Evolutionary conservation across 441 rosid species (phyloP).

Genomic region (Euphorbia celastroides): DNA sequence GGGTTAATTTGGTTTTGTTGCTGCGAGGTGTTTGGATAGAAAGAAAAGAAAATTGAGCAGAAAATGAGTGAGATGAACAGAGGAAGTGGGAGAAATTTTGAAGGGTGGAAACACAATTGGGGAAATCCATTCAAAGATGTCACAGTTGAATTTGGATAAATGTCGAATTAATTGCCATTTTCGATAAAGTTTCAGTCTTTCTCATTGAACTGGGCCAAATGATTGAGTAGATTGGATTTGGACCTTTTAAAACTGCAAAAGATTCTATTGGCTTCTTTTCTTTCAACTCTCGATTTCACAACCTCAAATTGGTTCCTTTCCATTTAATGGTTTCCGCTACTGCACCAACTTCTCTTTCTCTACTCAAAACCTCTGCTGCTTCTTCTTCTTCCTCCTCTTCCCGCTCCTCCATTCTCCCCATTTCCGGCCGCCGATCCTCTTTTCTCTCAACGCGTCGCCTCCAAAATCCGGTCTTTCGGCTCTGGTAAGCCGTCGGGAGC

Average conservation of each 20-base stretch:
- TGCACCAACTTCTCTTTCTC: constrained; percentile 49
- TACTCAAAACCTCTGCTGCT: constrained; percentile 43
- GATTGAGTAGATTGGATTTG: background rate
- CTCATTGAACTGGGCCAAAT: background rate
- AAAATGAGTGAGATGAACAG: constrained; percentile 7
- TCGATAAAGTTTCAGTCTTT: background rate
- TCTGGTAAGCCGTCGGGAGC: constrained; percentile 35
- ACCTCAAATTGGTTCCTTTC: constrained; percentile 1
- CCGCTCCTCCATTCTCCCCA: constrained; percentile 20
- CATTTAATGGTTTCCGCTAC: constrained; percentile 51
- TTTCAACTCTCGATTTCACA: background rate
- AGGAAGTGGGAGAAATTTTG: constrained; percentile 9
- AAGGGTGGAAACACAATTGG: background rate
- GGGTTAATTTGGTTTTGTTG: constrained; percentile 17
- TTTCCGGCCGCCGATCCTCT: constrained; percentile 52
- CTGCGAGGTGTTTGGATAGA: constrained; percentile 13
- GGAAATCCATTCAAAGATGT: constrained; percentile 11
- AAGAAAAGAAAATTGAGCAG: constrained; percentile 16
- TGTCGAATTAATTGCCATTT: background rate
- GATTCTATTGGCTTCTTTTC: background rate
- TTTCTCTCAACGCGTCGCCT: constrained; percentile 40
- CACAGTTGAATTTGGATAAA: background rate
- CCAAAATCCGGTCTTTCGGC: constrained; percentile 33
- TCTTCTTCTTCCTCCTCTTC: constrained; percentile 24
- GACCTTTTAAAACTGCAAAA: background rate